Evolutionary conservation across 2,329 filamentous ascomycete species (phyloP).

Genomic region (Pestalotiopsis fici): DNA sequence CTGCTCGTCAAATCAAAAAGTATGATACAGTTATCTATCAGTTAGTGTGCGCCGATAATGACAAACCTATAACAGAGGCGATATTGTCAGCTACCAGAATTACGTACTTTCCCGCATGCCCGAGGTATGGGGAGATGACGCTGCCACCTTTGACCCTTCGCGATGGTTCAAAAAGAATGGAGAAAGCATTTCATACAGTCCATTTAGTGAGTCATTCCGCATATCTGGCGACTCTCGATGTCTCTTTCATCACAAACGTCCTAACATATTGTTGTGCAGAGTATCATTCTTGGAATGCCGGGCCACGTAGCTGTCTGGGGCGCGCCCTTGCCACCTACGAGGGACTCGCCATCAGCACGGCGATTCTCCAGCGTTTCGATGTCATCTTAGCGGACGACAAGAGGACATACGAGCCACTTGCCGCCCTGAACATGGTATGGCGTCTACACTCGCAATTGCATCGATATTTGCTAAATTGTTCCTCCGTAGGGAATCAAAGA

Average conservation of each 20-base stretch:
- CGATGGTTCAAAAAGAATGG: not conserved
- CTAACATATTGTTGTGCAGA: not conserved
- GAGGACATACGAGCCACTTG: not conserved
- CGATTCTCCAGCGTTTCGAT: not conserved
- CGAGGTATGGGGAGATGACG: not conserved
- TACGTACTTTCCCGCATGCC: not conserved
- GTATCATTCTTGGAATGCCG: not conserved
- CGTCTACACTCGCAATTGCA: not conserved
- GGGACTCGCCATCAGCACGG: not conserved
- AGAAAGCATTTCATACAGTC: not conserved
- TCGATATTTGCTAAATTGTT: not conserved
- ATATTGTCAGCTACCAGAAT: not conserved
- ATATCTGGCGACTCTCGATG: not conserved
- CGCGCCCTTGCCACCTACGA: not conserved
- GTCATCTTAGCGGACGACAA: not conserved
- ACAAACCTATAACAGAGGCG: not conserved
- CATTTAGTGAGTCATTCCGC: not conserved
- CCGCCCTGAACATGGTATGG: not conserved
- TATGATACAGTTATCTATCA: not conserved
- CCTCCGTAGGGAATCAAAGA: not conserved
- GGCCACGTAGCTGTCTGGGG: not conserved
- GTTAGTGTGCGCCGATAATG: too few species aligned
- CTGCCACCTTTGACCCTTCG: not conserved
- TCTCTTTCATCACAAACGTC: not conserved
- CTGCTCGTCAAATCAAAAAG: not conserved